Evolutionary conservation across 2,329 filamentous ascomycete genomes (phyloP), one percentile per base, ranked within the genome.

Genomic region (Colletotrichum zoysiae): DNA sequence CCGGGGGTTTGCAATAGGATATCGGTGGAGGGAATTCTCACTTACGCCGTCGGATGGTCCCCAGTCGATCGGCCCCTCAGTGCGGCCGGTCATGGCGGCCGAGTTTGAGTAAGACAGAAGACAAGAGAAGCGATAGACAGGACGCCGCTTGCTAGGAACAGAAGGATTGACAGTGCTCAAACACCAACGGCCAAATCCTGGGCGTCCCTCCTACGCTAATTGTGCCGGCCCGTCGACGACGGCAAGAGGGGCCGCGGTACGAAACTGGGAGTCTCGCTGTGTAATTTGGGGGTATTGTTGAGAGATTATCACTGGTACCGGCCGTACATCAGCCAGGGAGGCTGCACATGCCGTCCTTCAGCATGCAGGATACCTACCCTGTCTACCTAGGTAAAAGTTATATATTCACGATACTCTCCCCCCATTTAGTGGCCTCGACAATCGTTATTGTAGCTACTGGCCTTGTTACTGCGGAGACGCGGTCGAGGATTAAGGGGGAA

Each of bases 61-160:
- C 69, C 53, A 64, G 46, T 42, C 66, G 65, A 71, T 71, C 69
- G 59, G 53, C 65, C 59, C 59, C 60, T 64, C 65, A 59, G 59
- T 68, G 68, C 59, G 59, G 65, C 69, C 69, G 59, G 65, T 55
- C 69, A 69, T 55, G 59, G 53, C 65, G 69, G 60, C 14, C 26
- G 35, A 11, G 50, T 57, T 57, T 16, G 38, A 46, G 46, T 35
- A 53, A 53, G 51, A 50, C 11, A 48, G 67, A 40, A 40, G 11
- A 40, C 35, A 23, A 26, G n/a, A 35, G n/a, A 40, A 38, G 11
- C n/a, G n/a, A 40, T 35, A 26, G n/a, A 26, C 6, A n/a, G 55
- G 55, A n/a, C n/a, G 8, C 51, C n/a, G 46, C 33, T 42, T 51
- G 46, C 38, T 46, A 46, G 33, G 16, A 20, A 26, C 30, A 38